Evolutionary conservation across 306 rosid genomes (phyloP).

Genomic region (Trichosanthes cucumerina): DNA sequence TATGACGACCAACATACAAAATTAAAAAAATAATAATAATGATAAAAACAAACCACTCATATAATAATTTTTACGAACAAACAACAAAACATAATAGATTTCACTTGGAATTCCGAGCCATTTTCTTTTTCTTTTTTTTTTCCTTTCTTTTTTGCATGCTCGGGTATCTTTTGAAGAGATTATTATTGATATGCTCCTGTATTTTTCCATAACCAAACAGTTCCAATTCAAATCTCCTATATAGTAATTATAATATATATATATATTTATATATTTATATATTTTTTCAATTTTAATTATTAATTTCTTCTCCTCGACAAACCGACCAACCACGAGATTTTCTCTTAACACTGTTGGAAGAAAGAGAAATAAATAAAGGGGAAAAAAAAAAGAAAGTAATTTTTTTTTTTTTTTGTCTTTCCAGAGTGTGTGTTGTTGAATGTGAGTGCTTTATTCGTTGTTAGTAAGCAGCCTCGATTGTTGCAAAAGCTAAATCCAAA

Average conservation of each 20-base stretch:
- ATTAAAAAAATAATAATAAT: too few species aligned
- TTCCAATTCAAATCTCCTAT: too few species aligned
- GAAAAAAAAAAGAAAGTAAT: not conserved
- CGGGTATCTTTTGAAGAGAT: too few species aligned
- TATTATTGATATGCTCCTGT: too few species aligned
- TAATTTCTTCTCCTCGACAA: not conserved
- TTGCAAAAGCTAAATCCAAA: slow-evolving; percentile 5
- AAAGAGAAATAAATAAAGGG: not conserved
- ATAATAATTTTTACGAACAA: too few species aligned
- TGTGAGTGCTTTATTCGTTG: not conserved
- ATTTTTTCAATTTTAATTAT: not conserved
- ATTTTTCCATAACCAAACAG: too few species aligned
- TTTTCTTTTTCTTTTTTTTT: not conserved
- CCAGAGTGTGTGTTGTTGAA: slow-evolving; percentile 5
- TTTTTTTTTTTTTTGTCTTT: not conserved
- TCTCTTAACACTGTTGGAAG: not conserved
- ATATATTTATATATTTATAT: too few species aligned
- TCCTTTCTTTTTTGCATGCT: not conserved
- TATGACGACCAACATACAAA: too few species aligned
- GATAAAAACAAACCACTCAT: too few species aligned
- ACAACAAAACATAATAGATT: too few species aligned
- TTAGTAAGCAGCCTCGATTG: slow-evolving; percentile 9
- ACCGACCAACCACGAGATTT: not conserved
- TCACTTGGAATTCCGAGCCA: not conserved
- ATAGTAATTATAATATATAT: too few species aligned